Base-by-base conservation (phyloP, 805 yeast species). In the Lipomyces spencermartinsiae region DNA sequence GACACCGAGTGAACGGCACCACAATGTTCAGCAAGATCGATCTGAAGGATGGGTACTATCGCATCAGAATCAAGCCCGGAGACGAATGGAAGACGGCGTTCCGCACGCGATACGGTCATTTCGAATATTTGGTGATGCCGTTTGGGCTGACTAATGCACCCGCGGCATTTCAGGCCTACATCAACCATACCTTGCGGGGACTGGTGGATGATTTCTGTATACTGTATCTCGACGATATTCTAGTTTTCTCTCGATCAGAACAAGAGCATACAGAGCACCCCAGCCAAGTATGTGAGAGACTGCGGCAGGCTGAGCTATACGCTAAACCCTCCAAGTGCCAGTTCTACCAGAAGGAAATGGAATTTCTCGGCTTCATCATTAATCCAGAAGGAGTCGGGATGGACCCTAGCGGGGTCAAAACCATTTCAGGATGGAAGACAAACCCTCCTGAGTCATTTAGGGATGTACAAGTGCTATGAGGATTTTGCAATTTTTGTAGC, bases 71-170 rank as follows among this genome's bases (percentile, higher is more conserved):
- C n/a, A n/a, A n/a, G n/a, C n/a, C n/a, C n/a, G n/a, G n/a, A n/a
- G n/a, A n/a, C n/a, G n/a, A n/a, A n/a, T n/a, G n/a, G n/a, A n/a
- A n/a, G n/a, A n/a, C n/a, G n/a, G n/a, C n/a, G n/a, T n/a, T n/a
- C n/a, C n/a, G n/a, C n/a, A n/a, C n/a, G n/a, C n/a, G n/a, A n/a
- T n/a, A n/a, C n/a, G n/a, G n/a, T n/a, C n/a, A n/a, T n/a, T n/a
- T n/a, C n/a, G n/a, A n/a, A n/a, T n/a, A n/a, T n/a, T n/a, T n/a
- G n/a, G n/a, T n/a, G n/a, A n/a, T n/a, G n/a, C n/a, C n/a, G n/a
- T n/a, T 75, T 58, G 78, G 77, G 1, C 59, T 74, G 46, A 49
- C 68, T n/a, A 74, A 72, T 61, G 76, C 74, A 1, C 76, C 77
- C 0, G 69, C 74, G 0, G 62, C 73, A 1, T 75, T 76, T 64